phyloP scores from a whole-genome alignment of 208 protist species.

The Trypanosoma platydactyli region DNA sequence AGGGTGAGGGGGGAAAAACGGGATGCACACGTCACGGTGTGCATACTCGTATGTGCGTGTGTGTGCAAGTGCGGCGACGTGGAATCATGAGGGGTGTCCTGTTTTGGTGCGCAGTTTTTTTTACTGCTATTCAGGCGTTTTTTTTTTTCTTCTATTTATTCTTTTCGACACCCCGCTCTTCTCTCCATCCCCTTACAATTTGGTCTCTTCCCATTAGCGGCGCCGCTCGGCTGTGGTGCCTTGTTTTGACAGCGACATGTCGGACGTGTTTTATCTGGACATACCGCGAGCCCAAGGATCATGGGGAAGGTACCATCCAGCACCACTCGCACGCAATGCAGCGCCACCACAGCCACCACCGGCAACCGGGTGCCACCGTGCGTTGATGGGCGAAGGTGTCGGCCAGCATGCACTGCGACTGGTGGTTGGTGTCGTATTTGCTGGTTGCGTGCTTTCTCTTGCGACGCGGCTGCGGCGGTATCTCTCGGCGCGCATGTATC shows the following conservation, averaged over 20 bases:
- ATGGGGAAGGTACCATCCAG: neutral
- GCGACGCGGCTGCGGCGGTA: neutral
- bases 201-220: neutral
- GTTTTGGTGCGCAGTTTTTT: neutral
- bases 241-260: constrained; percentile 7
- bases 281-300: constrained; percentile 4
- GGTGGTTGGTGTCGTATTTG: neutral
- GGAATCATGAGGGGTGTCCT: too few relatives aligned
- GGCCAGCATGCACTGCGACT: neutral
- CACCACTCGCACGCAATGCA: too few relatives aligned
- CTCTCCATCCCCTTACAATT: constrained; percentile 20
- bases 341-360: neutral
- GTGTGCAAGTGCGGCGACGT: neutral
- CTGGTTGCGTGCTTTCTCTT: constrained; percentile 1
- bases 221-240: constrained; percentile 20
- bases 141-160: constrained; percentile 21
- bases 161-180: constrained; percentile 2
- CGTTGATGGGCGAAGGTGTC: neutral
- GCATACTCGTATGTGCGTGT: neutral
- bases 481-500: too few relatives aligned
- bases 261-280: constrained; percentile 26
- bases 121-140: constrained; percentile 22
- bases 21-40: neutral
- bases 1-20: neutral
- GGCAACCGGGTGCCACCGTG: neutral